These are phyloP conservation scores for Taxillus chinensis DNA, from an alignment of 164 flowering plant genomes.

Conservation along the genomic window DNA sequence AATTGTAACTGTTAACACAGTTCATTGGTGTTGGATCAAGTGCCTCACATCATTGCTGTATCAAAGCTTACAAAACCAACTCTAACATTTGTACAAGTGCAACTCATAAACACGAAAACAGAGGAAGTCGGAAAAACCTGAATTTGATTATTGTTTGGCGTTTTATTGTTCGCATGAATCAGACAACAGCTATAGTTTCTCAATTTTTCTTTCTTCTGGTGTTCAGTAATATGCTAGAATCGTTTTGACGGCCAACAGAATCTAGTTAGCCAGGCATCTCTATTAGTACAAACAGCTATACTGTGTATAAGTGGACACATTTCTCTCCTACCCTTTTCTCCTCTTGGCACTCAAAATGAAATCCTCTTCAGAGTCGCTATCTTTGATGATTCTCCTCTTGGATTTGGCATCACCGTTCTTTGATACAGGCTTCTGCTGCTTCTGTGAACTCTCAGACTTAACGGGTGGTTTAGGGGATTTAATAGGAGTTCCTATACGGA, in stretches of 20 bases:
- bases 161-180: constrained; percentile 12
- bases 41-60: too few species aligned
- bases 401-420: constrained; percentile 57
- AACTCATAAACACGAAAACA: background rate
- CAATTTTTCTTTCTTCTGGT: too few species aligned
- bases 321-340: background rate
- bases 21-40: too few species aligned
- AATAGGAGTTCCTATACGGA: constrained; percentile 66
- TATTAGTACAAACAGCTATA: too few species aligned
- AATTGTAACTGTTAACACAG: too few species aligned
- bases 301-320: background rate
- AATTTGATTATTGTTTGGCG: background rate
- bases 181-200: constrained; percentile 1
- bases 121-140: background rate
- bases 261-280: too few species aligned
- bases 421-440: constrained; percentile 25
- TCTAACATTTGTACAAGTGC: background rate
- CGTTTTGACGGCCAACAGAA: too few species aligned
- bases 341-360: background rate
- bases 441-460: constrained; percentile 62
- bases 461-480: constrained; percentile 38
- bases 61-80: too few species aligned
- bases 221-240: too few species aligned
- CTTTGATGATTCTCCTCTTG: constrained; percentile 23
- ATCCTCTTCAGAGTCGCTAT: too few species aligned